Evolutionary conservation across 306 rosid species (phyloP), one percentile per base, ranked within the genome.

Genomic region (Fagus crenata): DNA sequence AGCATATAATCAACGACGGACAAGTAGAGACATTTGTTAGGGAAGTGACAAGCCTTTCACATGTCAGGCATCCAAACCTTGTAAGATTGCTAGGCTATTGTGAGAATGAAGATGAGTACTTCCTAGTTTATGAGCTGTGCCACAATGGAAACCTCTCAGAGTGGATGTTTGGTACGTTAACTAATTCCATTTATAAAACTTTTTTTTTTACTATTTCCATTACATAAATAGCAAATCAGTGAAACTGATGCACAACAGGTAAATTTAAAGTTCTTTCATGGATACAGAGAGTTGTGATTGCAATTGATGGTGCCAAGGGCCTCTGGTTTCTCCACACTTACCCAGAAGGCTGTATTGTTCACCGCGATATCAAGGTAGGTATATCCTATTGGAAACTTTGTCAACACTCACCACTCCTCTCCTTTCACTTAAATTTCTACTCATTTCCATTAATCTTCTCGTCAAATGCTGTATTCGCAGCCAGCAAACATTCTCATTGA

Each of bases 51-150:
- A 91, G 89, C 73, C 86, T 87, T 75, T 84, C 90, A 9, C 87
- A 83, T 76, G 83, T 91, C 54, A 86, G 75, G 65, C 93, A 89
- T 78, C 90, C 84, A 59, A 87, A 89, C 65, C 83, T 89, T 9
- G 90, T 89, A 68, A 79, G 88, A 53, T 78, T 89, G 78, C 71
- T 89, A 0, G 90, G 93, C 56, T 77, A 78, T 78, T 81, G 89
- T 28, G 85, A 81, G 78, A 81, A 49, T 11, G 80, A 67, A 65
- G 86, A 75, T 80, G 90, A 87, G 79, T 83, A 87, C 82, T 91
- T 89, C 85, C 90, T 91, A 28, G 89, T 87, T 56, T 91, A 91
- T 82, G 96, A 91, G 77, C 79, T 87, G 32, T 91, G 92, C 75
- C 87, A 80, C 68, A 82, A 86, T 61, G 92, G 92, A 56, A 84